Evolutionary conservation across 2,329 filamentous ascomycete species (phyloP).

Genomic region (Akanthomyces dipterigenus): DNA sequence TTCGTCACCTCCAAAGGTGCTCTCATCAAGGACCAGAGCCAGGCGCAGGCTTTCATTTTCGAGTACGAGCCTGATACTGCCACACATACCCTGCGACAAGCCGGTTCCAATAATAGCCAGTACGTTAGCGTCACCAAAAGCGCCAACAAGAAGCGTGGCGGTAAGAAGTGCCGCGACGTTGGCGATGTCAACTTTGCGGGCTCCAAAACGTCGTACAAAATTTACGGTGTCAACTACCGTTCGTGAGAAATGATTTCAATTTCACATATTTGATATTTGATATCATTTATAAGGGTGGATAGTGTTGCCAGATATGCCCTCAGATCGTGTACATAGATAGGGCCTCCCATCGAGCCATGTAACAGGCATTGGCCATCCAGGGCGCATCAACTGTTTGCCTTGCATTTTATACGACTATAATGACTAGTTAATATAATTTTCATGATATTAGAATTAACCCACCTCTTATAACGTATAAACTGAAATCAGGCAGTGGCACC

Average conservation of each 20-base stretch:
- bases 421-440: background rate
- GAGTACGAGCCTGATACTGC: conserved; percentile 5
- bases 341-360: background rate
- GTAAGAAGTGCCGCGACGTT: background rate
- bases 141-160: background rate
- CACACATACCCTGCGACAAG: background rate
- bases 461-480: no score
- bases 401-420: background rate
- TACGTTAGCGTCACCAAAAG: conserved; percentile 3
- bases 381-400: conserved; percentile 7
- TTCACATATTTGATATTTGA: background rate
- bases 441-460: no score
- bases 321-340: background rate
- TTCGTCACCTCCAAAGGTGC: conserved; percentile 15
- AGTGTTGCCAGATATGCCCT: background rate
- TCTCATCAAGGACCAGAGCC: conserved; percentile 10
- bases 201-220: conserved; percentile 1
- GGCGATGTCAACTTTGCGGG: conserved; percentile 5
- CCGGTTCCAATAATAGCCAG: background rate
- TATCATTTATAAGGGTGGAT: no score
- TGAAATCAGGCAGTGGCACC: no score
- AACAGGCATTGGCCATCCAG: background rate
- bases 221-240: conserved; percentile 11
- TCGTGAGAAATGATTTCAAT: background rate
- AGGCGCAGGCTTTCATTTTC: conserved; percentile 10